Conservation (phyloP, 202 grass and related monocot genomes). For the Setaria italica region DNA sequence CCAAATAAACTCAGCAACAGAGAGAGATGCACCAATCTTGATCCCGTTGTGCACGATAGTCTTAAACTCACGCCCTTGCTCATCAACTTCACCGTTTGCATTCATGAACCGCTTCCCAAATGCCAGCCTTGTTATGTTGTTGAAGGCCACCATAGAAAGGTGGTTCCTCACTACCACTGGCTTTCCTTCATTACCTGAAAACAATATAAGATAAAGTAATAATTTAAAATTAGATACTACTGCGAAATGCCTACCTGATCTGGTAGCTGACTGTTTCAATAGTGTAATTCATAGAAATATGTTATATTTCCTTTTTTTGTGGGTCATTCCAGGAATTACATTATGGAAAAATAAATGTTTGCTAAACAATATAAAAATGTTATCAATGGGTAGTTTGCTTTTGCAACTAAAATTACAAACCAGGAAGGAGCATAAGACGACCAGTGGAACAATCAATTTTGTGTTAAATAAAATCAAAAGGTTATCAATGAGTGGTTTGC, state of each 20-base stretch:
- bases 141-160: conserved; percentile 86
- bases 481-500: neutral
- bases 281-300: neutral
- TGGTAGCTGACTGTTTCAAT: neutral
- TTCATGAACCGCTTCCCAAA: conserved; percentile 98
- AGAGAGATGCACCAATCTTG: conserved; percentile 93
- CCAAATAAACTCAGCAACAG: conserved; percentile 80
- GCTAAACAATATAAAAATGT: neutral
- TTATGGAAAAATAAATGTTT: neutral
- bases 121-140: conserved; percentile 98
- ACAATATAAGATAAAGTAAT: conserved; percentile 15
- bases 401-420: neutral
- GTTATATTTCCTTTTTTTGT: neutral
- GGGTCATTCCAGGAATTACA: neutral
- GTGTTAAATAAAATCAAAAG: neutral
- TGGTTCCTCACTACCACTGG: conserved; percentile 69
- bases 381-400: neutral
- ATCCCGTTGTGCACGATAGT: conserved; percentile 85
- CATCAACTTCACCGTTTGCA: conserved; percentile 68
- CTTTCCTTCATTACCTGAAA: conserved; percentile 69
- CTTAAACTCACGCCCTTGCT: conserved; percentile 93
- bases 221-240: neutral
- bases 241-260: neutral
- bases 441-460: conserved; percentile 9
- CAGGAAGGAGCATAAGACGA: neutral